A percentile compares a stretch with the other conserved stretches of the same genome.
Conservation (phyloP, 2,329 filamentous ascomycete genomes). For the Westerdykella ornata region DNA sequence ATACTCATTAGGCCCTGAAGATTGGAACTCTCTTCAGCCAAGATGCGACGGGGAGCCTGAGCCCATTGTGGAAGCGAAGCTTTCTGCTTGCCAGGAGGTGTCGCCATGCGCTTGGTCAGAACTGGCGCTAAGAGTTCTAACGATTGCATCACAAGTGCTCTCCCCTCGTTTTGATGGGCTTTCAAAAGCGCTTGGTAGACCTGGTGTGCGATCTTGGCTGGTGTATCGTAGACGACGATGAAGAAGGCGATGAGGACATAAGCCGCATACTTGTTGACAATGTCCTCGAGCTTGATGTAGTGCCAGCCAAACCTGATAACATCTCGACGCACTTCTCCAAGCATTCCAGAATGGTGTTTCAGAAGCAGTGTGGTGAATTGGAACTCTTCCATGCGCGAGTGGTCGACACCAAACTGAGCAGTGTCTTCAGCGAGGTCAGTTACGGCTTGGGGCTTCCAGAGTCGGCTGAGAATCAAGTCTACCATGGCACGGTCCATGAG, state of each 20-base stretch:
- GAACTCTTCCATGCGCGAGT: conserved; percentile 90
- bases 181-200: conserved; percentile 88
- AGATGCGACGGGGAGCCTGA: conserved; percentile 78
- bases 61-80: conserved; percentile 67
- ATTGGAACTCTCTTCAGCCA: conserved; percentile 92
- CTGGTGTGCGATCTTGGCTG: conserved; percentile 89
- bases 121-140: conserved; percentile 93
- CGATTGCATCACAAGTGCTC: conserved; percentile 85
- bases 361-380: conserved; percentile 92
- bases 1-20: conserved; percentile 94
- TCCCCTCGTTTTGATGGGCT: conserved; percentile 91
- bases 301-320: conserved; percentile 99
- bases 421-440: conserved; percentile 78
- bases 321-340: conserved; percentile 90
- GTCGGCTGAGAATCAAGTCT: conserved; percentile 81
- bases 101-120: conserved; percentile 72
- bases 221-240: conserved; percentile 93
- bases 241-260: conserved; percentile 98
- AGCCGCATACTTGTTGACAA: conserved; percentile 97
- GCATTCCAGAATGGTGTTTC: conserved; percentile 83
- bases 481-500: conserved; percentile 83
- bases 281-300: conserved; percentile 90
- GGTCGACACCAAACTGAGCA: conserved; percentile 79
- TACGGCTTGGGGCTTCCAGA: conserved; percentile 81
- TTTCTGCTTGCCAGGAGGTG: conserved; percentile 60